phyloP scores from a whole-genome alignment of 2,329 filamentous ascomycete genomes.

The Pseudogymnoascus sp. region DNA sequence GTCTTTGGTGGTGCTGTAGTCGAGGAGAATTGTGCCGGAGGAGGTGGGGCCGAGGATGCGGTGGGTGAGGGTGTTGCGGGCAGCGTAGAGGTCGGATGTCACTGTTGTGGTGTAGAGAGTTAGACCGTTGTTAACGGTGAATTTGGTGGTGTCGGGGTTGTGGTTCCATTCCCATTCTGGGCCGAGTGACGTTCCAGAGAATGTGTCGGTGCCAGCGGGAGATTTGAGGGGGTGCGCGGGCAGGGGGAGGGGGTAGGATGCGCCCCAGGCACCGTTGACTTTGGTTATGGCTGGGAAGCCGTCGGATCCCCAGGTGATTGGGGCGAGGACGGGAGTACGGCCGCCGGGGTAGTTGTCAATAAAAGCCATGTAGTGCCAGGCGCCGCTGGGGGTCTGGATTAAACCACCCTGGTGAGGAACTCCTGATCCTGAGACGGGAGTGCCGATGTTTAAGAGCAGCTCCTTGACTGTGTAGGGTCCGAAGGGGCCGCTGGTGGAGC shows the following conservation, averaged over 20 bases:
- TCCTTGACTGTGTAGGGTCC: constrained; percentile 46
- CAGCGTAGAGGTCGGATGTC: constrained; percentile 44
- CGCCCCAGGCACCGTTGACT: constrained; percentile 43
- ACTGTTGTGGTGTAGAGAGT: constrained; percentile 44
- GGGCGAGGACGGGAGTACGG: constrained; percentile 51
- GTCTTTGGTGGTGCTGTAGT: constrained; percentile 42
- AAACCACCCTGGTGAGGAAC: constrained; percentile 51
- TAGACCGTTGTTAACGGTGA: constrained; percentile 39
- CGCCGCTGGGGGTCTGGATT: constrained; percentile 43
- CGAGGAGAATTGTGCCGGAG: constrained; percentile 43
- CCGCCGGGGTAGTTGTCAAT: constrained; percentile 50
- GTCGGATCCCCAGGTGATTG: constrained; percentile 45
- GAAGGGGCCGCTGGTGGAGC: constrained; percentile 44
- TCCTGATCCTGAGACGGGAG: constrained; percentile 41
- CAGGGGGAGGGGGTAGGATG: constrained; percentile 36
- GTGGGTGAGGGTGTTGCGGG: constrained; percentile 44
- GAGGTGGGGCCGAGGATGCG: constrained; percentile 41
- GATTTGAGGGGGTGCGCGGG: constrained; percentile 19
- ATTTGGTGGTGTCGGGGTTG: constrained; percentile 48
- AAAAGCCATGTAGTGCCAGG: constrained; percentile 57
- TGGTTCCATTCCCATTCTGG: constrained; percentile 57
- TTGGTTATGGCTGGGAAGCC: constrained; percentile 41
- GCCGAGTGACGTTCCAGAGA: constrained; percentile 37
- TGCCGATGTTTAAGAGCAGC: constrained; percentile 37
- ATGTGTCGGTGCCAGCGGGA: constrained; percentile 41